Conservation (phyloP, 108 stramenopile species). For the Cyclotella kingstonii region DNA sequence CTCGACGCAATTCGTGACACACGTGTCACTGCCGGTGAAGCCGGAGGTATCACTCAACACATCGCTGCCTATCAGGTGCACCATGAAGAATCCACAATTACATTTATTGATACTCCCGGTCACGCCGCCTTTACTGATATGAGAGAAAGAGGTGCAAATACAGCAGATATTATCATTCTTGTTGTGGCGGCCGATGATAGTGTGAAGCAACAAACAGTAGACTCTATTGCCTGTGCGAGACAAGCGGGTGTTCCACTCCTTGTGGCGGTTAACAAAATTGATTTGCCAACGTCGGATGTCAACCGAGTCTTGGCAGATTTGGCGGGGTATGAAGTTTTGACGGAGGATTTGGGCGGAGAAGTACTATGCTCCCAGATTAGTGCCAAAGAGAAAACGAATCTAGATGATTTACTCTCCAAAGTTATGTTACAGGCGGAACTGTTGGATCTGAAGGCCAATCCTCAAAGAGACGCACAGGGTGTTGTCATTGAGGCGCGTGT, state of each 20-base stretch:
- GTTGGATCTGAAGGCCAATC: conserved; percentile 90
- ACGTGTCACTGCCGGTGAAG: conserved; percentile 92
- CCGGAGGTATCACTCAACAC: conserved; percentile 99
- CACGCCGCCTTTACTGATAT: conserved; percentile 98
- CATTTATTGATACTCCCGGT: conserved; percentile 99
- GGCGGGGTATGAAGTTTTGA: conserved; percentile 86
- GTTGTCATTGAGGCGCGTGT: conserved; percentile 93
- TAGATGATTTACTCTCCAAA: conserved; percentile 93
- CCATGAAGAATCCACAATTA: conserved; percentile 74
- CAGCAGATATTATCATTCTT: conserved; percentile 98
- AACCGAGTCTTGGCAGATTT: conserved; percentile 82
- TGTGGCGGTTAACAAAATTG: conserved; percentile 98
- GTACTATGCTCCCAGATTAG: conserved; percentile 89
- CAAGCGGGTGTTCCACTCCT: conserved; percentile 93
- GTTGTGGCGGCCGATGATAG: conserved; percentile 99
- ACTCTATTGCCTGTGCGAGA: conserved; percentile 92
- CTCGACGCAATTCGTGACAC: conserved; percentile 93
- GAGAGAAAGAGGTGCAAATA: conserved; percentile 95
- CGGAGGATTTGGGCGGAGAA: conserved; percentile 95
- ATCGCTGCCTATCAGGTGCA: conserved; percentile 93
- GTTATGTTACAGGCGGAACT: conserved; percentile 95
- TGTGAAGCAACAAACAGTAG: conserved; percentile 96
- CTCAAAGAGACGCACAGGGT: conserved; percentile 85
- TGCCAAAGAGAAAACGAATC: conserved; percentile 87
- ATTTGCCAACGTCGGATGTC: conserved; percentile 86